phyloP scores from a whole-genome alignment of 2,329 filamentous ascomycete genomes.

The Talaromyces sp. region DNA sequence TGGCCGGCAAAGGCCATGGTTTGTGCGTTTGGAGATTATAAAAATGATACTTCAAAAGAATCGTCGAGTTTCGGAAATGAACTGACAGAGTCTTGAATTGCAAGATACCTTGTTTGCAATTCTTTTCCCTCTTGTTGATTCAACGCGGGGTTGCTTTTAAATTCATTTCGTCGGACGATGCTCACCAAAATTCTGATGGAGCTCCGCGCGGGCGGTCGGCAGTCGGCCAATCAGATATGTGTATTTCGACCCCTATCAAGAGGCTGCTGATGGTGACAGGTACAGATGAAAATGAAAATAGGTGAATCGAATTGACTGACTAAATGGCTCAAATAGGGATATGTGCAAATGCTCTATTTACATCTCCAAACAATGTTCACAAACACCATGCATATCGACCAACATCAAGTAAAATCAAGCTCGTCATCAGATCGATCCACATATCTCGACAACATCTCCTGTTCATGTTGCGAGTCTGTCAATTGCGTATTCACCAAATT shows the following conservation, averaged over 20 bases:
- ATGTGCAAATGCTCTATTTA: neutral
- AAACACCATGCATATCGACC: neutral
- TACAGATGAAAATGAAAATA: neutral
- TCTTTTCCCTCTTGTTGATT: conserved; percentile 26
- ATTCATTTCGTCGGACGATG: conserved; percentile 36
- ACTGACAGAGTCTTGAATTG: neutral
- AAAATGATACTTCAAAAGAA: neutral
- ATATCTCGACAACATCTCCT: conserved; percentile 39
- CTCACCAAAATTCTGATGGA: conserved; percentile 42
- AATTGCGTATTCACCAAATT: conserved; percentile 38
- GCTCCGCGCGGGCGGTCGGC: conserved; percentile 33
- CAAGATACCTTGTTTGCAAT: conserved; percentile 14
- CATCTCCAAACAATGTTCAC: neutral
- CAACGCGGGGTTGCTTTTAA: conserved; percentile 34
- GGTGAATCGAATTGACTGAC: neutral
- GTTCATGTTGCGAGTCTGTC: conserved; percentile 40
- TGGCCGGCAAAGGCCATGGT: conserved; percentile 95
- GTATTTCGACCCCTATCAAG: neutral
- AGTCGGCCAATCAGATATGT: conserved; percentile 33
- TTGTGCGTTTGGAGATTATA: conserved; percentile 19
- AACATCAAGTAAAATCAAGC: conserved; percentile 29
- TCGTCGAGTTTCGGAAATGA: neutral
- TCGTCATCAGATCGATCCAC: conserved; percentile 37
- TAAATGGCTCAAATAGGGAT: neutral
- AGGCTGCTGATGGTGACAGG: neutral